phyloP scores from a whole-genome alignment of 441 rosid genomes.

The Macaranga tanarius region DNA sequence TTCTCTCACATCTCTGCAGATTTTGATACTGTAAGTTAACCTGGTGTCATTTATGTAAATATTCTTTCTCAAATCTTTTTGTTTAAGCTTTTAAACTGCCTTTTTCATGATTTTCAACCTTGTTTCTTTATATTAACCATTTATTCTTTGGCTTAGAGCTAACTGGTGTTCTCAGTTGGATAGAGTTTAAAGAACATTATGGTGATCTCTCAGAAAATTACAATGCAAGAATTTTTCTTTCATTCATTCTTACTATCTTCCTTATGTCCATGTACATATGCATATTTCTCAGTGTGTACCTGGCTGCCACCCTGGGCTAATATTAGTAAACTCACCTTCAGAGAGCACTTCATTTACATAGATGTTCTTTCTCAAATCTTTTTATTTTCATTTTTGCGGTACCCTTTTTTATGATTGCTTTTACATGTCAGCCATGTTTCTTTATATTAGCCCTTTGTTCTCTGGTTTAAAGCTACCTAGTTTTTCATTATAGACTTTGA shows the following conservation, averaged over 20 bases:
- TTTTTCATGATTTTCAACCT: slow-evolving; percentile 1
- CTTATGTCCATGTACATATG: background rate
- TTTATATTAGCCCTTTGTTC: too few species aligned
- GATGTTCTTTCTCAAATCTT: too few species aligned
- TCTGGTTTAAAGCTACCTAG: too few species aligned
- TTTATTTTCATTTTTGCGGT: too few species aligned
- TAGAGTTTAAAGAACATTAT: background rate
- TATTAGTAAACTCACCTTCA: too few species aligned
- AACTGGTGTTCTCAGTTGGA: background rate
- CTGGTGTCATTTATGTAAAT: background rate
- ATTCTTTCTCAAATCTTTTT: background rate
- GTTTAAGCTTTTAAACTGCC: background rate
- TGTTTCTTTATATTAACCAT: background rate
- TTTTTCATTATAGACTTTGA: too few species aligned
- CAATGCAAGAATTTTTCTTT: too few species aligned
- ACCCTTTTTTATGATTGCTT: too few species aligned
- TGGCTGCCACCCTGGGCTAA: too few species aligned
- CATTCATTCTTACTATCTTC: too few species aligned
- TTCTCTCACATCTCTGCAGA: slow-evolving; percentile 78
- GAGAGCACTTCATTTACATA: too few species aligned
- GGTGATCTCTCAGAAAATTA: background rate
- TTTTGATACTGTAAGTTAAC: slow-evolving; percentile 73
- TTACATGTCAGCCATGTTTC: too few species aligned
- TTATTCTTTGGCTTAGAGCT: background rate
- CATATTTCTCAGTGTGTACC: background rate